phyloP scores from a whole-genome alignment of 2,329 filamentous ascomycete genomes.

The Calonectria ilicicola region DNA sequence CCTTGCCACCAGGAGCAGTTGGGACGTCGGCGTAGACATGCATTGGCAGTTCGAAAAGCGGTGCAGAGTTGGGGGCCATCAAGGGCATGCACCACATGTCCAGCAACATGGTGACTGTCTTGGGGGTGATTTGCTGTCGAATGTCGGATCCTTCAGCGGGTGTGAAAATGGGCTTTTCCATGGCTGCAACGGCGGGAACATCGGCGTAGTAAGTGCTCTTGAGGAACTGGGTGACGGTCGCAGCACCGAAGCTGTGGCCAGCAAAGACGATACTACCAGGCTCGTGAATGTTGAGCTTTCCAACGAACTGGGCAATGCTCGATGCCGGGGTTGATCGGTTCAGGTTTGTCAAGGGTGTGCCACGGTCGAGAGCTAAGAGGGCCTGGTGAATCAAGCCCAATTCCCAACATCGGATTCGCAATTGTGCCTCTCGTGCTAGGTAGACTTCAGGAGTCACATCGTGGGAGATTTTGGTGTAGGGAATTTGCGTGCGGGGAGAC shows the following conservation, averaged over 20 bases:
- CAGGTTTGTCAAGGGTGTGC: conserved; percentile 62
- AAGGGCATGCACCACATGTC: conserved; percentile 87
- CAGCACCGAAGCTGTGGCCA: conserved; percentile 85
- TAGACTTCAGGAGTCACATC: conserved; percentile 74
- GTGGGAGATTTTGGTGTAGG: conserved; percentile 70
- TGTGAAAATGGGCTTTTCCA: conserved; percentile 70
- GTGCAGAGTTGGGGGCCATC: conserved; percentile 69
- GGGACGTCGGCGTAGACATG: conserved; percentile 71
- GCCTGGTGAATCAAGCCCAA: conserved; percentile 78
- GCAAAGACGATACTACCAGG: conserved; percentile 81
- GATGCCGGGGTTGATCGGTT: conserved; percentile 59
- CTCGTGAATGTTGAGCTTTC: conserved; percentile 74
- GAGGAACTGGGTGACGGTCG: conserved; percentile 79
- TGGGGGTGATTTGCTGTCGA: conserved; percentile 74
- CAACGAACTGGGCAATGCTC: conserved; percentile 69
- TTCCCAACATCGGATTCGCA: conserved; percentile 84
- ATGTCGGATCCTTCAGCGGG: conserved; percentile 69
- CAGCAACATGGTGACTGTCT: conserved; percentile 75
- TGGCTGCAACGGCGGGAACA: conserved; percentile 57
- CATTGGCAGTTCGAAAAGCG: conserved; percentile 78
- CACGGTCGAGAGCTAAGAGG: conserved; percentile 73
- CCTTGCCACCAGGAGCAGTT: conserved; percentile 65
- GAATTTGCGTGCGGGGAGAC: conserved; percentile 49
- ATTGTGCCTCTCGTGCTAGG: conserved; percentile 75
- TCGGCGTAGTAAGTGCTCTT: conserved; percentile 81